Percentiles rank a stretch among this genome's conserved stretches.
Evolutionary conservation across 225 moss, liverwort and hornwort genomes (phyloP).

Genomic region (Straminergon stramineum): DNA sequence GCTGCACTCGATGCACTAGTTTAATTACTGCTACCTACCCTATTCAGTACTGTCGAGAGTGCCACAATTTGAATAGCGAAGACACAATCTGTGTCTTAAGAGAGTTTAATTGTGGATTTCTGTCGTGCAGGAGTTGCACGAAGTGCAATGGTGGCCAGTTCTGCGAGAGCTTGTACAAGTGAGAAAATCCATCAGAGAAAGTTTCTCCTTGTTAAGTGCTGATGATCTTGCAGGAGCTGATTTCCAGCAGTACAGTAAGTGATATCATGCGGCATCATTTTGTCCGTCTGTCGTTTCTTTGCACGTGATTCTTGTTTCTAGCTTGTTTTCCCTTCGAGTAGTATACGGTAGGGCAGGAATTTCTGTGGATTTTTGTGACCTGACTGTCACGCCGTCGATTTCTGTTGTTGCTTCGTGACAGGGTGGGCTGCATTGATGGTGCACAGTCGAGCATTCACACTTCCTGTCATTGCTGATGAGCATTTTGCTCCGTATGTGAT

Average conservation of each 20-base stretch:
- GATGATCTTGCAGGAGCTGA: slow-evolving; percentile 51
- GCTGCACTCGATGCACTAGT: neutral
- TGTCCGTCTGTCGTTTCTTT: neutral
- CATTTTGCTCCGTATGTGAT: slow-evolving; percentile 86
- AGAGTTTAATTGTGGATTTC: neutral
- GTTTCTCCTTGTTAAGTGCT: slow-evolving; percentile 41
- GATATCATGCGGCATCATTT: neutral
- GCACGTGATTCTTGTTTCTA: neutral
- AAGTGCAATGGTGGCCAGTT: slow-evolving; percentile 94
- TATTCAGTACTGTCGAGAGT: neutral
- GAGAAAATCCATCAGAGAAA: slow-evolving; percentile 82
- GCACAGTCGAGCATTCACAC: slow-evolving; percentile 94
- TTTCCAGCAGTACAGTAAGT: slow-evolving; percentile 70
- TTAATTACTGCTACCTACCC: neutral
- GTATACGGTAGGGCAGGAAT: neutral
- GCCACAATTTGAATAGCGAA: neutral
- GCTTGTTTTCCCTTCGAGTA: neutral
- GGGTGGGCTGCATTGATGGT: slow-evolving; percentile 95
- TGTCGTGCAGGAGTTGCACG: slow-evolving; percentile 54
- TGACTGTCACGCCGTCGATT: neutral
- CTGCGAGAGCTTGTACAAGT: slow-evolving; percentile 91
- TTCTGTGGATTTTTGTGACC: neutral
- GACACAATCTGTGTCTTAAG: neutral
- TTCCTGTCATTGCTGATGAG: slow-evolving; percentile 70
- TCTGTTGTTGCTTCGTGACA: slow-evolving; percentile 14